A percentile compares a stretch with the other conserved stretches of the same genome.
These are phyloP conservation scores for Blastobotrys mokoenaii DNA, from an alignment of 805 yeast genomes.

Conservation along the genomic window DNA sequence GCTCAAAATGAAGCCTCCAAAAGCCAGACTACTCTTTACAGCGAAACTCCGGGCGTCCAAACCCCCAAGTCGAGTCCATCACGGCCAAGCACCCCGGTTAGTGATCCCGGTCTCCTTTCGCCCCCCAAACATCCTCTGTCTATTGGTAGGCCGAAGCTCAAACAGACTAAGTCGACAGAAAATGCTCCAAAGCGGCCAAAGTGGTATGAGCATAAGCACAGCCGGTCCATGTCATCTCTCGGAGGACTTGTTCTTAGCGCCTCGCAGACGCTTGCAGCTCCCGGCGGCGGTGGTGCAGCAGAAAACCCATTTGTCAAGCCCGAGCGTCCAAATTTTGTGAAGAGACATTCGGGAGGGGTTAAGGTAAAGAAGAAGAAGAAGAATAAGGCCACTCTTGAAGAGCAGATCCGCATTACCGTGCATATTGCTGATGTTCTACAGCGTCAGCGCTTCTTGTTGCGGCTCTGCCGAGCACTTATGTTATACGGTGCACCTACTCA, in stretches of 20 bases:
- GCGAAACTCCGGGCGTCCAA: not conserved
- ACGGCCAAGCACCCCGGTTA: not conserved
- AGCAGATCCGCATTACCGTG: conserved; percentile 66
- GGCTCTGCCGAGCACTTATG: conserved; percentile 86
- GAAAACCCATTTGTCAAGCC: not conserved
- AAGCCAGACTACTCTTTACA: not conserved
- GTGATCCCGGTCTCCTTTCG: not conserved
- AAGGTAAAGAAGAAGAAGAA: conserved; percentile 4
- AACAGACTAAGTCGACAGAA: not conserved
- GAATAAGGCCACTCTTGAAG: conserved; percentile 31
- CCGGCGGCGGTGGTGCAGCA: conserved; percentile 3
- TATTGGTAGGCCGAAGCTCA: not conserved
- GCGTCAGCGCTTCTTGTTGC: conserved; percentile 74
- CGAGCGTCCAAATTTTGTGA: conserved; percentile 4
- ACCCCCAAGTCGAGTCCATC: not conserved
- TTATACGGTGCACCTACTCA: conserved; percentile 95
- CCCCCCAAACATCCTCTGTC: not conserved
- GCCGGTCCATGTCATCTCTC: conserved; percentile 17
- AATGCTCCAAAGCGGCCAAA: conserved; percentile 15
- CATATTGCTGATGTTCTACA: conserved; percentile 86
- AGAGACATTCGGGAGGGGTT: conserved; percentile 1
- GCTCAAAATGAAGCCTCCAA: conserved; percentile 19
- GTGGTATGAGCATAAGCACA: conserved; percentile 26
- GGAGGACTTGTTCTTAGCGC: conserved; percentile 21
- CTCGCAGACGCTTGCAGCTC: conserved; percentile 17